phyloP scores from a whole-genome alignment of 345 rosid genomes.

The Brassica cretica region DNA sequence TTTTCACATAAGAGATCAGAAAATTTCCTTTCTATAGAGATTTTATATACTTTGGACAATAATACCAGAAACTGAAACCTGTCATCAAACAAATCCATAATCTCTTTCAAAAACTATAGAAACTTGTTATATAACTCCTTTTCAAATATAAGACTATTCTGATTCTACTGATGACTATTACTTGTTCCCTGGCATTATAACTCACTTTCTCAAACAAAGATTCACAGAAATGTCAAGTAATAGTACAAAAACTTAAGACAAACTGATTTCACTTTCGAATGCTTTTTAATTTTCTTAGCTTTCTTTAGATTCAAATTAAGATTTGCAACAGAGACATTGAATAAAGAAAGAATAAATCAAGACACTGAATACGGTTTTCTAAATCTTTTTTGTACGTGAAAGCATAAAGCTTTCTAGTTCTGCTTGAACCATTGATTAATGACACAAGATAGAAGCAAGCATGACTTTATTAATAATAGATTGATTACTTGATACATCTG shows the following conservation, averaged over 20 bases:
- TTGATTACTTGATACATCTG: too few relatives aligned
- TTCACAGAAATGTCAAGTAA: neutral
- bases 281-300: neutral
- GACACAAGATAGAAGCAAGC: too few relatives aligned
- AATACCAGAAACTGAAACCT: neutral
- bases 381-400: too few relatives aligned
- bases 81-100: neutral
- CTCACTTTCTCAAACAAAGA: neutral
- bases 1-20: neutral
- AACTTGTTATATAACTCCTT: neutral
- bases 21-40: neutral
- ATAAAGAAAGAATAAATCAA: neutral
- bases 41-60: neutral
- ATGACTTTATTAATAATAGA: too few relatives aligned
- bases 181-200: neutral
- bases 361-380: too few relatives aligned
- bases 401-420: too few relatives aligned
- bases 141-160: neutral
- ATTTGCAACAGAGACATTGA: slow-evolving; percentile 19
- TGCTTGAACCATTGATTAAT: too few relatives aligned
- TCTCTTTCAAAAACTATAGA: neutral
- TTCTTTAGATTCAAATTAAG: slow-evolving; percentile 12
- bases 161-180: neutral
- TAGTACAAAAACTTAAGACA: neutral
- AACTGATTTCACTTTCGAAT: neutral